phyloP scores from a whole-genome alignment of 768 basidiomycete genomes.

The Phanerochaete carnosa region DNA sequence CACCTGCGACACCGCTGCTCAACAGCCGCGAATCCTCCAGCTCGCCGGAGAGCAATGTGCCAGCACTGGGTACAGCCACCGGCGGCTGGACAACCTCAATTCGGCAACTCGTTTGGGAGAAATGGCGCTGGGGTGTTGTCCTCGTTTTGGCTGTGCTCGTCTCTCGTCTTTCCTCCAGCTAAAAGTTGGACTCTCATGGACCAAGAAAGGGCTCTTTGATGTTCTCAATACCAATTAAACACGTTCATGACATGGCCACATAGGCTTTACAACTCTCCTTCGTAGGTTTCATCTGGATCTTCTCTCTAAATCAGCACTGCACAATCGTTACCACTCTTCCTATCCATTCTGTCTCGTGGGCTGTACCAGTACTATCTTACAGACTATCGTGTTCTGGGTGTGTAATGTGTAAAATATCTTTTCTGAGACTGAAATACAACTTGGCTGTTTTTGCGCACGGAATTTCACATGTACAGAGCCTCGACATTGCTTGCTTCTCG shows the following conservation, averaged over 20 bases:
- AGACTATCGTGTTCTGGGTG: neutral
- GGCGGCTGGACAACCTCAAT: constrained; percentile 55
- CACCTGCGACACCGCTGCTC: neutral
- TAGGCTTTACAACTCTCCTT: constrained; percentile 1
- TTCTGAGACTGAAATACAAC: neutral
- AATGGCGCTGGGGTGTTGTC: constrained; percentile 81
- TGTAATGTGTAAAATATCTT: constrained; percentile 3
- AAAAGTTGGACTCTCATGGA: neutral
- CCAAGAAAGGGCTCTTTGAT: neutral
- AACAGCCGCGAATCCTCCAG: neutral
- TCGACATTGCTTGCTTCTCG: constrained; percentile 15
- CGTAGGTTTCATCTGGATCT: neutral
- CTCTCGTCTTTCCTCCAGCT: constrained; percentile 61
- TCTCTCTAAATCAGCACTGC: neutral
- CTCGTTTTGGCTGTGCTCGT: constrained; percentile 77
- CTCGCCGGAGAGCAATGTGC: neutral
- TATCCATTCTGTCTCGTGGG: neutral
- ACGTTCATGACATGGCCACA: neutral
- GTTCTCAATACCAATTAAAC: neutral
- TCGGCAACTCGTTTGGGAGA: constrained; percentile 72
- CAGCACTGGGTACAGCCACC: neutral
- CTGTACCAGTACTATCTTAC: constrained; percentile 6
- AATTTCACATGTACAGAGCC: constrained; percentile 12
- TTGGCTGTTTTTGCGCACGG: neutral
- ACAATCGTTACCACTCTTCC: constrained; percentile 1